Evolutionary conservation across 257 asterid species (phyloP).

Genomic region (Ligustrum vulgare): DNA sequence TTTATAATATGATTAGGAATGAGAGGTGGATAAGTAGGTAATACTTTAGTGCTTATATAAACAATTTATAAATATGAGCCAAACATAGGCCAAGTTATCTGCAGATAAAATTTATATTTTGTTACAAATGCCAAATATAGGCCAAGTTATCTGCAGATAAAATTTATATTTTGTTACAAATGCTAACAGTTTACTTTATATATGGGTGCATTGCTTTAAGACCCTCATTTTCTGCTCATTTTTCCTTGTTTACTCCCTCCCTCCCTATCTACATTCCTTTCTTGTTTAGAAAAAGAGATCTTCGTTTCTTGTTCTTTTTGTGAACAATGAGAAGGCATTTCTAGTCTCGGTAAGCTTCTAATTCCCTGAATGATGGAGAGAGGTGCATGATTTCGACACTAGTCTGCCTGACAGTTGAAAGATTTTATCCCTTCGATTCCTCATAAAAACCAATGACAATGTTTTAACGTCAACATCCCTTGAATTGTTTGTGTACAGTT

Average conservation of each 20-base stretch:
- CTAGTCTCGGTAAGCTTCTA: not conserved
- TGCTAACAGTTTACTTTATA: not conserved
- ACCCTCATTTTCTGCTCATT: not conserved
- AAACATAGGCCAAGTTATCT: not conserved
- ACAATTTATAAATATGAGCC: too few species aligned
- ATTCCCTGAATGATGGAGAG: not conserved
- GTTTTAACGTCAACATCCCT: not conserved
- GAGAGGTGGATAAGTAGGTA: too few species aligned
- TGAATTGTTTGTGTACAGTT: not conserved
- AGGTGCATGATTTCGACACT: not conserved
- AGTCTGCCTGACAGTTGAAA: not conserved
- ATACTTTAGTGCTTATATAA: too few species aligned
- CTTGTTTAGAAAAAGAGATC: too few species aligned
- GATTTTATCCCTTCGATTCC: not conserved
- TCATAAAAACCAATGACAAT: not conserved
- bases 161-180: not conserved
- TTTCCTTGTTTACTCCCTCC: not conserved
- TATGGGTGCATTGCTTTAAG: not conserved
- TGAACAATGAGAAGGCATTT: not conserved
- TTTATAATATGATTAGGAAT: too few species aligned
- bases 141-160: not conserved
- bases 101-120: not conserved
- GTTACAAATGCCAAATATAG: not conserved
- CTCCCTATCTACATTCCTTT: not conserved
- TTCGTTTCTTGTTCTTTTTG: not conserved